phyloP scores from a whole-genome alignment of 192 early-diverging fungal genomes.

The Obelidium mucronatum region DNA sequence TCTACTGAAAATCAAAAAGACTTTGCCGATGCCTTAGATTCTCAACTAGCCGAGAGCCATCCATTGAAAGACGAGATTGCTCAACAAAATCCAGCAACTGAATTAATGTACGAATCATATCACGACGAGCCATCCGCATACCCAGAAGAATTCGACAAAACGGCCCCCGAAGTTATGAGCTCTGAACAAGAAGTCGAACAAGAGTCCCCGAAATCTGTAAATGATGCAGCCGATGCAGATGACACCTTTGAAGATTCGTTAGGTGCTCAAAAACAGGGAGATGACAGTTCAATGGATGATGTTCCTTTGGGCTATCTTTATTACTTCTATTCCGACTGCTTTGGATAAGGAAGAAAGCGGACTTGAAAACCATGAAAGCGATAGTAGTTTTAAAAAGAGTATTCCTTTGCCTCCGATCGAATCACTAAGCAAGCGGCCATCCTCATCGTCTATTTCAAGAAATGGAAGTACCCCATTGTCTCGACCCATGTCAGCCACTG shows the following conservation, averaged over 20 bases:
- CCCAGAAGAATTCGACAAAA: background rate
- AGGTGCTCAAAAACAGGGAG: background rate
- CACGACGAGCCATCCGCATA: background rate
- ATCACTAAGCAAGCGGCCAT: background rate
- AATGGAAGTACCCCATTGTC: background rate
- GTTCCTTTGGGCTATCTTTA: background rate
- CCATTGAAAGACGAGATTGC: background rate
- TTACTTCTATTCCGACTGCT: background rate
- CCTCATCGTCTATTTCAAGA: background rate
- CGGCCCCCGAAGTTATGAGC: background rate
- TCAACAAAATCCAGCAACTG: background rate
- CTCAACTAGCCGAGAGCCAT: background rate
- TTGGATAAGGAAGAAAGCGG: background rate
- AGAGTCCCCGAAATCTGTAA: background rate
- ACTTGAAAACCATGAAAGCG: background rate
- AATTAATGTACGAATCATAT: background rate
- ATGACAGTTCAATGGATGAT: background rate
- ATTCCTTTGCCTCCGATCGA: conserved; percentile 25
- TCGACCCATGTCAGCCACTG: conserved; percentile 9
- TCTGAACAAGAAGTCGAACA: too few relatives aligned
- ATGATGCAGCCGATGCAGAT: background rate
- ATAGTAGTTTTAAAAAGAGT: background rate
- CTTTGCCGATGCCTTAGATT: background rate
- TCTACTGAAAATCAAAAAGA: background rate
- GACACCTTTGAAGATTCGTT: background rate